Conservation (phyloP, 331 rosid genomes). For the Cydonia oblonga region DNA sequence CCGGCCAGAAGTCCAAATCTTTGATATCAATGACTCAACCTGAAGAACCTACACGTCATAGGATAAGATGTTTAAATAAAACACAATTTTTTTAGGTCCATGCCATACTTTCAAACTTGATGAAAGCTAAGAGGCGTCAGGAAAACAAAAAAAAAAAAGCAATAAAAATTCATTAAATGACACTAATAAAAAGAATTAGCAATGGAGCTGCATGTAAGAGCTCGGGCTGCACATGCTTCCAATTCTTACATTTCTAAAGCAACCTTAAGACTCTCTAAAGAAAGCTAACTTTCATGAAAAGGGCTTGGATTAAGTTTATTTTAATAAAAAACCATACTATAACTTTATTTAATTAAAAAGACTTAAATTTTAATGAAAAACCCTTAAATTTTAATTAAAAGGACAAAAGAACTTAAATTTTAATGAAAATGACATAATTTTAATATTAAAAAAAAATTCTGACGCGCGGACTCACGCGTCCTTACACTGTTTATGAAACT, state of each 20-base stretch:
- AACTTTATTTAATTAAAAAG: too few species aligned
- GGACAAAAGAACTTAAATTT: too few species aligned
- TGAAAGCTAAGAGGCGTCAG: not conserved
- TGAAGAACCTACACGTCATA: slow-evolving; percentile 54
- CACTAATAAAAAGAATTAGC: not conserved
- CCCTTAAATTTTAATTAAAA: too few species aligned
- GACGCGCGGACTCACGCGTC: too few species aligned
- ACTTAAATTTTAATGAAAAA: too few species aligned
- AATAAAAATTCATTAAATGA: not conserved
- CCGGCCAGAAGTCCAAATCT: slow-evolving; percentile 36
- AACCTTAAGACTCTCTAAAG: not conserved
- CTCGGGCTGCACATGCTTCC: not conserved
- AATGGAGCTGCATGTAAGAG: not conserved
- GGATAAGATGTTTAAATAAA: slow-evolving; percentile 20
- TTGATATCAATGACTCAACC: slow-evolving; percentile 51
- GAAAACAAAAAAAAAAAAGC: not conserved
- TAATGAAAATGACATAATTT: too few species aligned
- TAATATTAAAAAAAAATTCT: too few species aligned
- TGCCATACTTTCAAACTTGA: not conserved
- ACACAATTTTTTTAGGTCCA: not conserved
- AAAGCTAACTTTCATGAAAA: too few species aligned
- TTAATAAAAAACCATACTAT: too few species aligned
- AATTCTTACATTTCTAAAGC: not conserved
- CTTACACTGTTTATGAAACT: too few species aligned
- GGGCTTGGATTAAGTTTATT: too few species aligned